Percentiles rank a stretch among this genome's conserved stretches.
Evolutionary conservation across 768 basidiomycete species (phyloP).

Genomic region (Suillus bovinus): DNA sequence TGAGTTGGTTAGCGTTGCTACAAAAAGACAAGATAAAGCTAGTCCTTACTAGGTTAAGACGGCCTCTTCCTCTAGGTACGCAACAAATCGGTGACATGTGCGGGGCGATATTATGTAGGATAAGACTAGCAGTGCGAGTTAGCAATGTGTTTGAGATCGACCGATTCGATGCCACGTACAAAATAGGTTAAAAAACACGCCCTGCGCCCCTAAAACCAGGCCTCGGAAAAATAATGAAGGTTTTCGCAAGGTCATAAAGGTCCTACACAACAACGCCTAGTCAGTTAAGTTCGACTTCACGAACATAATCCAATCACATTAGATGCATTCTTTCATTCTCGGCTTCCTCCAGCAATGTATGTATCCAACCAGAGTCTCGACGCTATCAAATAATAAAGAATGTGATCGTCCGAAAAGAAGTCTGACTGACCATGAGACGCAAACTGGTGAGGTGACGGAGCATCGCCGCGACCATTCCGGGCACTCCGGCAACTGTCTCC

Average conservation of each 20-base stretch:
- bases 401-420: constrained; percentile 13
- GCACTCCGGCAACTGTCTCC: constrained; percentile 92
- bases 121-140: constrained; percentile 48
- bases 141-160: constrained; percentile 15
- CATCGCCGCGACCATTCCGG: constrained; percentile 92
- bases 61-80: constrained; percentile 92
- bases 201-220: constrained; percentile 87
- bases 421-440: constrained; percentile 71
- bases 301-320: constrained; percentile 50
- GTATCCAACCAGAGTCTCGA: constrained; percentile 78
- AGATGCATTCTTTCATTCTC: constrained; percentile 98
- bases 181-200: constrained; percentile 88
- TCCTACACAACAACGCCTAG: constrained; percentile 48
- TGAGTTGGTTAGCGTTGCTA: constrained; percentile 30
- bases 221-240: constrained; percentile 82
- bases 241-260: constrained; percentile 90
- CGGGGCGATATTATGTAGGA: constrained; percentile 76
- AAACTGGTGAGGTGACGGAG: constrained; percentile 87
- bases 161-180: constrained; percentile 45
- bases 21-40: constrained; percentile 14
- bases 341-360: constrained; percentile 90
- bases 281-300: constrained; percentile 10
- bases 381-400: constrained; percentile 30
- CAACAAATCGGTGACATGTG: constrained; percentile 89
- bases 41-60: constrained; percentile 80